Evolutionary conservation across 2,329 filamentous ascomycete genomes (phyloP).

Genomic region (Alternaria viburni): DNA sequence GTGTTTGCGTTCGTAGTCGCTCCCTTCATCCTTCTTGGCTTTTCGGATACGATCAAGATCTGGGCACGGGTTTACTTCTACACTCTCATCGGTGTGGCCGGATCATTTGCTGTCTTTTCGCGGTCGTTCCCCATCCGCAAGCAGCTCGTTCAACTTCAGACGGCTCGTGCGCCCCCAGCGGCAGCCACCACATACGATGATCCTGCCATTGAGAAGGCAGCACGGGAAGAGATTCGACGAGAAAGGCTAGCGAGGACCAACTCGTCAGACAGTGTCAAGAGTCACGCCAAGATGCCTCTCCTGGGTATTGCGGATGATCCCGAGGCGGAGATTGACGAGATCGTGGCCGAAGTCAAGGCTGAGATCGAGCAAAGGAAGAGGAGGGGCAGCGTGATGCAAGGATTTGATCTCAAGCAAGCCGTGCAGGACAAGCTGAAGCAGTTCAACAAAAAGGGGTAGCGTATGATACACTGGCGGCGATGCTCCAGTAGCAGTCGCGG

Average conservation of each 20-base stretch:
- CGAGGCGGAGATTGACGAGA: conserved; percentile 76
- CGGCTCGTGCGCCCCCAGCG: conserved; percentile 26
- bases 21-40: conserved; percentile 83
- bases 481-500: neutral
- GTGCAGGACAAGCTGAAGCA: conserved; percentile 46
- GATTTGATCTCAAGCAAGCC: conserved; percentile 45
- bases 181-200: conserved; percentile 30
- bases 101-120: conserved; percentile 76
- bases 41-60: conserved; percentile 72
- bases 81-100: conserved; percentile 69
- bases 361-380: conserved; percentile 70
- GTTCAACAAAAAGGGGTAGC: conserved; percentile 32
- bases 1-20: conserved; percentile 81
- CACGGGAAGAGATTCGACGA: conserved; percentile 43
- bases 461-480: neutral
- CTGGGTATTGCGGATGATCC: conserved; percentile 82
- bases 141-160: conserved; percentile 47
- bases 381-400: conserved; percentile 49
- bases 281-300: conserved; percentile 62
- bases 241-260: conserved; percentile 55
- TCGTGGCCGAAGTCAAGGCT: conserved; percentile 73
- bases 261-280: conserved; percentile 62
- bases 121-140: conserved; percentile 71
- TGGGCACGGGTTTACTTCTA: conserved; percentile 94
- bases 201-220: conserved; percentile 36